These are phyloP conservation scores for Ilex asprella DNA, from an alignment of 257 asterid species.

Conservation along the genomic window DNA sequence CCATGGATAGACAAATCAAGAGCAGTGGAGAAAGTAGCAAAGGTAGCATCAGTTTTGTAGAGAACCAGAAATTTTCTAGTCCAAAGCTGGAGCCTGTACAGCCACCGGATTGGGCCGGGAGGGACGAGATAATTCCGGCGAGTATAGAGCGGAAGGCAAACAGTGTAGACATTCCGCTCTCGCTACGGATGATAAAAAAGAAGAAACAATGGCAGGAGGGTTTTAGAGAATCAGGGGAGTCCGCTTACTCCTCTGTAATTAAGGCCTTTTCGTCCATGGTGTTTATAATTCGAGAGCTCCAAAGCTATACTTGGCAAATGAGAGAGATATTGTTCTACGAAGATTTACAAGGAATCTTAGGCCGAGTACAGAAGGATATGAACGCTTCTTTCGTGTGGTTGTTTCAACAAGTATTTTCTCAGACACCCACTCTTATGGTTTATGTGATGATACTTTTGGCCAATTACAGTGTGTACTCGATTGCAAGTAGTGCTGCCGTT, in stretches of 20 bases:
- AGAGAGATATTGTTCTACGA: constrained; percentile 62
- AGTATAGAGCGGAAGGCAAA: constrained; percentile 65
- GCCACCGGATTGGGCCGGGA: constrained; percentile 44
- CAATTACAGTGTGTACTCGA: constrained; percentile 75
- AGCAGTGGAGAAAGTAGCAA: not conserved
- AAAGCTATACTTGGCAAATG: constrained; percentile 67
- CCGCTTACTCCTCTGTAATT: constrained; percentile 70
- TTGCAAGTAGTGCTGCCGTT: constrained; percentile 47
- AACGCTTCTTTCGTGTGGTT: constrained; percentile 91
- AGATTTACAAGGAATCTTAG: constrained; percentile 77
- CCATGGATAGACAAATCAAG: not conserved
- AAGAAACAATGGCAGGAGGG: constrained; percentile 80
- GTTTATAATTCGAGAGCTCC: constrained; percentile 84
- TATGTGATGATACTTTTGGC: constrained; percentile 90
- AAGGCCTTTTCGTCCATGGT: constrained; percentile 94
- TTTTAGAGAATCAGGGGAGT: constrained; percentile 52
- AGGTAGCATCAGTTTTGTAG: constrained; percentile 23
- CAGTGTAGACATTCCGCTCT: constrained; percentile 68
- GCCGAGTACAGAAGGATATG: constrained; percentile 74
- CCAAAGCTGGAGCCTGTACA: constrained; percentile 28
- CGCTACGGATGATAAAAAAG: constrained; percentile 66
- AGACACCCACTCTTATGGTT: constrained; percentile 88
- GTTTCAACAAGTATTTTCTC: constrained; percentile 91
- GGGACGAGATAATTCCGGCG: constrained; percentile 51
- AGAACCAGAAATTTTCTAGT: constrained; percentile 11